These are phyloP conservation scores for Stramenopiles sp. DNA, from an alignment of 352 stramenopile species.

Conservation along the genomic window DNA sequence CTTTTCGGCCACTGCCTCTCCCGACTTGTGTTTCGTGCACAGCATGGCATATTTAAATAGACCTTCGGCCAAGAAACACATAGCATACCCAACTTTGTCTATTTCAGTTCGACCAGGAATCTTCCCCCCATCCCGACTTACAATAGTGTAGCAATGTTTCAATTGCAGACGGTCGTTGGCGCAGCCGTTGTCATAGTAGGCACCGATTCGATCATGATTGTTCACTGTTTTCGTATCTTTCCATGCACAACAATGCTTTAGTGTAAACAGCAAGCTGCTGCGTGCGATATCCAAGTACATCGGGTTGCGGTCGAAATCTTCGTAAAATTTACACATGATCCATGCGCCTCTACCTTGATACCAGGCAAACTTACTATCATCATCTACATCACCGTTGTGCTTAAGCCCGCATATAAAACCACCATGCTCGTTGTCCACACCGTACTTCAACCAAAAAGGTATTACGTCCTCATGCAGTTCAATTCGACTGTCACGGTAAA, in stretches of 20 bases:
- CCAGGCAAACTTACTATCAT: not conserved
- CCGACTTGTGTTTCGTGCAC: too few species aligned
- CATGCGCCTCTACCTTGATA: not conserved
- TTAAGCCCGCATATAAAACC: not conserved
- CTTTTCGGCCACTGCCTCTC: not conserved
- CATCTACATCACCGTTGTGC: not conserved
- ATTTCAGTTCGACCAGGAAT: not conserved
- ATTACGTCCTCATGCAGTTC: not conserved
- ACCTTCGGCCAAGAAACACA: not conserved
- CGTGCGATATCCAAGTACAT: not conserved
- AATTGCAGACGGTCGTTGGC: not conserved
- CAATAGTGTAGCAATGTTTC: not conserved
- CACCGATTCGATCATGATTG: too few species aligned
- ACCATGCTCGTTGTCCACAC: not conserved
- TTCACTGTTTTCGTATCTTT: too few species aligned
- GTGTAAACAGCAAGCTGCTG: not conserved
- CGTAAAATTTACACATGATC: not conserved
- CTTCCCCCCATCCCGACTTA: not conserved
- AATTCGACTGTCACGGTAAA: too few species aligned
- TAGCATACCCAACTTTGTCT: not conserved
- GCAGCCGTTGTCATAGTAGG: too few species aligned
- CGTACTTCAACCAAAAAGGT: not conserved
- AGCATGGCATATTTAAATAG: not conserved
- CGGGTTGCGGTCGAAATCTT: too few species aligned
- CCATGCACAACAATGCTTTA: not conserved